Conservation (phyloP, 1,284 basidiomycete genomes). For the Trichosporon sp. region DNA sequence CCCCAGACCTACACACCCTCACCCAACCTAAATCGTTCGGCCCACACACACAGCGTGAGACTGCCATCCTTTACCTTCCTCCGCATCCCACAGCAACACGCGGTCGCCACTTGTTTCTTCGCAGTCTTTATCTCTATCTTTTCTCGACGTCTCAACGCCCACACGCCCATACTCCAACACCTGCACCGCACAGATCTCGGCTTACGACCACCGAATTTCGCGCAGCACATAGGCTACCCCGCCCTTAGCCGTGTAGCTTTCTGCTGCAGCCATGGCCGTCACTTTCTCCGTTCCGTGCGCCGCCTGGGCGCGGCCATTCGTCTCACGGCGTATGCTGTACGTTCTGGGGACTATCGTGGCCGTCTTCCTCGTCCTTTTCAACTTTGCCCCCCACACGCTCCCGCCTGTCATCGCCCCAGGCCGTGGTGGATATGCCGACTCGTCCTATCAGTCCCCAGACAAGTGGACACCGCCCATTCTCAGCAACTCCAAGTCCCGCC, state of each 20-base stretch:
- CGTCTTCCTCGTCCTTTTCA: constrained; percentile 48
- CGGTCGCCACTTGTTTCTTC: neutral
- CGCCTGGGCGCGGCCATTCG: constrained; percentile 11
- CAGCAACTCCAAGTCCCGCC: constrained; percentile 39
- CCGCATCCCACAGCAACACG: neutral
- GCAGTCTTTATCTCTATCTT: neutral
- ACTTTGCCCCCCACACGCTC: constrained; percentile 44
- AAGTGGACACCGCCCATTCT: constrained; percentile 53
- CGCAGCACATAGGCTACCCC: neutral
- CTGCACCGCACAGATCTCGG: neutral
- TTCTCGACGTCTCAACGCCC: neutral
- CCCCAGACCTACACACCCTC: neutral
- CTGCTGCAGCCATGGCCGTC: constrained; percentile 8
- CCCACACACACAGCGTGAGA: neutral
- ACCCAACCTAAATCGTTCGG: neutral
- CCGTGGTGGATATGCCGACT: constrained; percentile 43
- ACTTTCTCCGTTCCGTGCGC: constrained; percentile 35
- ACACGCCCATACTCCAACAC: neutral
- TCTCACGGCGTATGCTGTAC: constrained; percentile 18
- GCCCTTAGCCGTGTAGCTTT: neutral
- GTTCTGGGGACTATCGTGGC: constrained; percentile 38
- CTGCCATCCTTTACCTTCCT: neutral
- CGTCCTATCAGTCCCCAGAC: constrained; percentile 43
- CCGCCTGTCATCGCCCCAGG: constrained; percentile 45
- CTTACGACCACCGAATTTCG: neutral